These are phyloP conservation scores for Pestalotiopsis sp. DNA, from an alignment of 2,329 filamentous ascomycete genomes.

Conservation along the genomic window DNA sequence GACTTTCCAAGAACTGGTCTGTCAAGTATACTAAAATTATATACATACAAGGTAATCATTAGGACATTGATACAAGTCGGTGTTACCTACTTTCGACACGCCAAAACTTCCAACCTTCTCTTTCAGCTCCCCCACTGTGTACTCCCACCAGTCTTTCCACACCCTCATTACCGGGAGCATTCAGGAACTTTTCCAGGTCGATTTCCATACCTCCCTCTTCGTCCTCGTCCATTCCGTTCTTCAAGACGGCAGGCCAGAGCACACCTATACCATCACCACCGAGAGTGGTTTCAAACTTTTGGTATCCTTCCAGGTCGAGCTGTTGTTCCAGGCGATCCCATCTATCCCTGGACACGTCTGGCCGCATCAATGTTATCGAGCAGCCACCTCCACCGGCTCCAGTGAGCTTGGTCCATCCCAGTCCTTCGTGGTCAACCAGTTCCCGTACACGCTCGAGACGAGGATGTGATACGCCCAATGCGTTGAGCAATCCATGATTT, in stretches of 20 bases:
- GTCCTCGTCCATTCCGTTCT: constrained; percentile 79
- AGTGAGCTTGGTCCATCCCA: constrained; percentile 97
- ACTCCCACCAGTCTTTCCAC: constrained; percentile 89
- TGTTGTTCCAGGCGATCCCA: constrained; percentile 65
- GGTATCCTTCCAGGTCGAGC: constrained; percentile 73
- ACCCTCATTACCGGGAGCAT: constrained; percentile 79
- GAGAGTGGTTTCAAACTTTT: constrained; percentile 84
- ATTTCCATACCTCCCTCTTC: constrained; percentile 87
- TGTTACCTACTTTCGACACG: constrained; percentile 54
- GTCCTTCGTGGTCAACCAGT: constrained; percentile 82
- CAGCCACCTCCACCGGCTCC: constrained; percentile 95
- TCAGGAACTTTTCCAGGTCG: constrained; percentile 80
- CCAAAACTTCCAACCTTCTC: constrained; percentile 89
- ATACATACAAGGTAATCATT: background rate
- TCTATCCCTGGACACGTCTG: constrained; percentile 57
- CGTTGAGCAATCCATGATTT: constrained; percentile 91
- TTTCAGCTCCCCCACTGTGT: constrained; percentile 64
- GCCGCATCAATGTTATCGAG: constrained; percentile 86
- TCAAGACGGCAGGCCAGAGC: constrained; percentile 87
- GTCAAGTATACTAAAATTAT: background rate
- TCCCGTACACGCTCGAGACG: constrained; percentile 89
- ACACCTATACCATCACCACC: constrained; percentile 94
- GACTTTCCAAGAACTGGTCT: background rate
- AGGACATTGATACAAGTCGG: background rate
- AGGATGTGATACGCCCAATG: constrained; percentile 91